These are phyloP conservation scores for Trichosanthes cucumerina DNA, from an alignment of 306 rosid genomes.

Conservation along the genomic window DNA sequence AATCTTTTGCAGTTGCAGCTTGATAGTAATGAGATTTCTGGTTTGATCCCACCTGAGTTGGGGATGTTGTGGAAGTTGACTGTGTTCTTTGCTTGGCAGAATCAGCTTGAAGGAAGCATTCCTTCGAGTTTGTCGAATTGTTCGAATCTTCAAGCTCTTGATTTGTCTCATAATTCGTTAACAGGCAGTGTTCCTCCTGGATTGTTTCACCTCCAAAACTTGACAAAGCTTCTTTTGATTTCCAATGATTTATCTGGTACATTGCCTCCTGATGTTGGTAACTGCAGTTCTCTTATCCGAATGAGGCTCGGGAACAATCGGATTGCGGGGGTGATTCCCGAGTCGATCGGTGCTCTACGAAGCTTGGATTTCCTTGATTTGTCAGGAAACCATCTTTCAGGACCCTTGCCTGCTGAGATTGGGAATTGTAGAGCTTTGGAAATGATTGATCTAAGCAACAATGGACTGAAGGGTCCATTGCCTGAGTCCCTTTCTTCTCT, in stretches of 20 bases:
- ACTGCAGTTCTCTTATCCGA: slow-evolving; percentile 68
- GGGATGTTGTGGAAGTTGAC: slow-evolving; percentile 47
- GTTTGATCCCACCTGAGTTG: slow-evolving; percentile 72
- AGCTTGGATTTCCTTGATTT: slow-evolving; percentile 74
- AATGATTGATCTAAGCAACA: slow-evolving; percentile 71
- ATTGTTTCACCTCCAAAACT: slow-evolving; percentile 66
- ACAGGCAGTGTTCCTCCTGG: slow-evolving; percentile 69
- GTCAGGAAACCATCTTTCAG: slow-evolving; percentile 59
- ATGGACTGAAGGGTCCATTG: slow-evolving; percentile 52
- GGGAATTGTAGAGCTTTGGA: slow-evolving; percentile 58
- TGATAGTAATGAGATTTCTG: slow-evolving; percentile 84
- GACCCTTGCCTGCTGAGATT: slow-evolving; percentile 69
- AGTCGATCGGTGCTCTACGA: slow-evolving; percentile 44
- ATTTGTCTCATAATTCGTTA: slow-evolving; percentile 69
- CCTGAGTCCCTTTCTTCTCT: slow-evolving; percentile 58
- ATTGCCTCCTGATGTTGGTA: slow-evolving; percentile 64
- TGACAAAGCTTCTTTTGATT: slow-evolving; percentile 72
- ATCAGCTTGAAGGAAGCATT: slow-evolving; percentile 89
- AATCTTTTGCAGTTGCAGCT: slow-evolving; percentile 69
- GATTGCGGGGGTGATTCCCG: slow-evolving; percentile 63
- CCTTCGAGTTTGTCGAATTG: slow-evolving; percentile 57
- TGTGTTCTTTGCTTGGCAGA: slow-evolving; percentile 84
- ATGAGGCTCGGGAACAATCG: slow-evolving; percentile 69
- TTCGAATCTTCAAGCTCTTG: slow-evolving; percentile 54
- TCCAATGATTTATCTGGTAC: slow-evolving; percentile 82